These are phyloP conservation scores for Eleusine indica DNA, from an alignment of 176 grass and related monocot species.

Conservation along the genomic window DNA sequence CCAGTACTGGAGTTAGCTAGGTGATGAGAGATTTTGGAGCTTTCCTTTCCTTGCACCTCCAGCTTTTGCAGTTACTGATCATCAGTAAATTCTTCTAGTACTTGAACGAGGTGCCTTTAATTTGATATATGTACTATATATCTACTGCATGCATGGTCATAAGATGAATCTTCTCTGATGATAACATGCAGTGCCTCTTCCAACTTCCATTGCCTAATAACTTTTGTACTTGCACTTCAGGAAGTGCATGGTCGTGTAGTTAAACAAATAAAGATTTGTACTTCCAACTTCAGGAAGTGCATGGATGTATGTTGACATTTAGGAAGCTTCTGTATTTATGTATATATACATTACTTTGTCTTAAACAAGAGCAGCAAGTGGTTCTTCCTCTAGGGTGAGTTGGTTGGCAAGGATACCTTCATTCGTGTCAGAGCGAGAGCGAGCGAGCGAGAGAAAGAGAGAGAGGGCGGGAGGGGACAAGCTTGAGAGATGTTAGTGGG, in stretches of 20 bases:
- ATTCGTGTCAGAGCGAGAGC: constrained; percentile 9
- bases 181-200: not conserved
- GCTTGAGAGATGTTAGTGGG: constrained; percentile 36
- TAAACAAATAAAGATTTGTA: not conserved
- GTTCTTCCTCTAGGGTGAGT: constrained; percentile 38
- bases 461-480: constrained; percentile 33
- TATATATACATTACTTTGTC: constrained; percentile 6
- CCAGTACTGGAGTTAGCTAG: constrained; percentile 36
- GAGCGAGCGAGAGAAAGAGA: not conserved
- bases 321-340: not conserved
- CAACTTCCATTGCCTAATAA: constrained; percentile 6
- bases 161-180: not conserved
- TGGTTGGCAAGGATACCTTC: constrained; percentile 37
- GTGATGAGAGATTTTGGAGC: constrained; percentile 55
- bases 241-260: not conserved
- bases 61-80: constrained; percentile 31
- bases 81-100: not conserved
- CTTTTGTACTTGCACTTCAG: not conserved
- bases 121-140: not conserved
- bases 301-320: constrained; percentile 22
- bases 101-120: not conserved
- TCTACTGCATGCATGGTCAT: not conserved
- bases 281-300: not conserved
- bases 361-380: constrained; percentile 55
- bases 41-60: constrained; percentile 52